Percentiles rank a stretch among this genome's conserved stretches.
phyloP scores from a whole-genome alignment of 352 stramenopile species.

The Pythium brassicae region DNA sequence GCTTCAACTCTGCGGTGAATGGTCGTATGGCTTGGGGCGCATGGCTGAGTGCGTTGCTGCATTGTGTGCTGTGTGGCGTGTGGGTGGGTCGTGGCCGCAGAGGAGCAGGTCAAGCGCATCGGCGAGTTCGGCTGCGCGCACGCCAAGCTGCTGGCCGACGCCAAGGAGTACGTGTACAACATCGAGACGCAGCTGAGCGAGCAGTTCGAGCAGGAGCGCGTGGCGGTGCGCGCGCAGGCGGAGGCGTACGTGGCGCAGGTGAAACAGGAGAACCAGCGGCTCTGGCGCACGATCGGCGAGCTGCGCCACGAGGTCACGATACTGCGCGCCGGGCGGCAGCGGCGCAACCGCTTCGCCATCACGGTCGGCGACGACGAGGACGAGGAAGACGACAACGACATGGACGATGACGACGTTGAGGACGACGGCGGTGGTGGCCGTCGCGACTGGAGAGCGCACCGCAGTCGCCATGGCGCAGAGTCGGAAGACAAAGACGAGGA shows the following conservation, averaged over 20 bases:
- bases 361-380: not conserved
- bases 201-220: conserved; percentile 47
- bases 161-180: conserved; percentile 56
- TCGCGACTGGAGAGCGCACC: not conserved
- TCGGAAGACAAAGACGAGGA: not conserved
- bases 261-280: conserved; percentile 34
- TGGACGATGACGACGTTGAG: not conserved
- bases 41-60: not conserved
- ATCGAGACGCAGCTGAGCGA: conserved; percentile 46
- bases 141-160: conserved; percentile 57
- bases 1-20: not conserved
- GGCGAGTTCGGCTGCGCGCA: conserved; percentile 72
- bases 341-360: conserved; percentile 3
- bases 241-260: conserved; percentile 51
- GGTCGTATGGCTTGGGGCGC: not conserved
- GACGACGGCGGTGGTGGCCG: too few relatives aligned
- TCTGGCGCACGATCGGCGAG: conserved; percentile 12
- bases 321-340: not conserved
- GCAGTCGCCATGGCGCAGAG: too few relatives aligned
- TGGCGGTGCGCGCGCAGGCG: conserved; percentile 34
- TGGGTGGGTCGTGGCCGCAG: conserved; percentile 18
- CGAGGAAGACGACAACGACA: not conserved
- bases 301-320: conserved; percentile 6
- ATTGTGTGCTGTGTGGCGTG: too few relatives aligned
- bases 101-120: conserved; percentile 77